These are phyloP conservation scores for Excoecaria cochinchinensis DNA, from an alignment of 345 rosid species.

Conservation along the genomic window DNA sequence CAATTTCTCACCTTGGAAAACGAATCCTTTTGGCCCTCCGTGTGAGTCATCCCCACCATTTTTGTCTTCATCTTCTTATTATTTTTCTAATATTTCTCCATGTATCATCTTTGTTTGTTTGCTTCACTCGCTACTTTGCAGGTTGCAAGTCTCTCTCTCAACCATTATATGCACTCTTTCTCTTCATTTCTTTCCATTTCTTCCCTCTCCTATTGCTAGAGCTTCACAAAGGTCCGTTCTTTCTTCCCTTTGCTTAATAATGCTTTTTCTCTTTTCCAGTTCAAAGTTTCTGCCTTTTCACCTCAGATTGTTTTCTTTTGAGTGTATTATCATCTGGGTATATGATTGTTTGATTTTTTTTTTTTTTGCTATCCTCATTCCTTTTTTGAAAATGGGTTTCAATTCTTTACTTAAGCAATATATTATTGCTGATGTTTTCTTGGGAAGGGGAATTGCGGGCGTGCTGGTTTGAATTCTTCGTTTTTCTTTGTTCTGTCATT, in stretches of 20 bases:
- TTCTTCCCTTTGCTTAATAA: not conserved
- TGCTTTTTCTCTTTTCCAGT: not conserved
- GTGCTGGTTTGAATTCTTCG: not conserved
- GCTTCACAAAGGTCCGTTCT: conserved; percentile 10
- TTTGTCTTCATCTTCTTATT: conserved; percentile 11
- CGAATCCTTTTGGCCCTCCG: conserved; percentile 10
- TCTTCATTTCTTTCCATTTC: not conserved
- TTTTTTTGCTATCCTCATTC: no score
- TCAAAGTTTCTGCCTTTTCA: conserved; percentile 1
- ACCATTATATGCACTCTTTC: conserved; percentile 8
- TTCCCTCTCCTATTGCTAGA: conserved; percentile 11
- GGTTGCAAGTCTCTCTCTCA: not conserved
- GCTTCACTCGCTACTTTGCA: not conserved
- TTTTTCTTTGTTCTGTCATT: not conserved
- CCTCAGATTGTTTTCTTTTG: not conserved
- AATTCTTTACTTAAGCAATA: not conserved
- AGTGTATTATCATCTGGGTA: not conserved
- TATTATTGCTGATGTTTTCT: not conserved
- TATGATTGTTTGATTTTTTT: not conserved
- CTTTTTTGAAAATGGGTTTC: not conserved
- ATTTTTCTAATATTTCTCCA: conserved; percentile 6
- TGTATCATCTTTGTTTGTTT: not conserved
- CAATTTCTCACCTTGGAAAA: conserved; percentile 14
- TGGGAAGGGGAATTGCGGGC: not conserved
- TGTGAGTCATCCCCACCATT: conserved; percentile 12